These are phyloP conservation scores for Venturia carpophila DNA, from an alignment of 2,329 filamentous ascomycete genomes.

Conservation along the genomic window DNA sequence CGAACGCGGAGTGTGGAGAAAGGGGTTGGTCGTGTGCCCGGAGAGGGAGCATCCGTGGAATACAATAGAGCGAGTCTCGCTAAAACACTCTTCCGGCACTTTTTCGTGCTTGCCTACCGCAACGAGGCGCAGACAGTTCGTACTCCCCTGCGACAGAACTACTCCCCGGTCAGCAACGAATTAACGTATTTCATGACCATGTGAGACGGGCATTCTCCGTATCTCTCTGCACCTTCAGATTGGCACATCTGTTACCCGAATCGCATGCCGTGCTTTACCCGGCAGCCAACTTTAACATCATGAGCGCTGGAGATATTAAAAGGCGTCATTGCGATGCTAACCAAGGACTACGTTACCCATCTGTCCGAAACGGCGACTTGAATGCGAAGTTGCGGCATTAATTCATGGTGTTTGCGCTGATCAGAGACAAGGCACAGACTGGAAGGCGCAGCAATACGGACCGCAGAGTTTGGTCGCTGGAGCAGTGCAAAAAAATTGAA, in stretches of 20 bases:
- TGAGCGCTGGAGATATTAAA: background rate
- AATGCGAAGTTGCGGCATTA: constrained; percentile 6
- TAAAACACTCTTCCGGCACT: background rate
- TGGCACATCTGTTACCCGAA: background rate
- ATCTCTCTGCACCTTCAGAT: background rate
- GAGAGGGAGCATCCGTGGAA: background rate
- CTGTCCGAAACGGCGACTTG: background rate
- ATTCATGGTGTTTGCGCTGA: background rate
- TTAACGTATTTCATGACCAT: background rate
- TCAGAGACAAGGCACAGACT: background rate
- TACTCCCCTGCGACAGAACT: background rate
- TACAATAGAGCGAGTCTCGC: background rate
- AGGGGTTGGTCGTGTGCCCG: background rate
- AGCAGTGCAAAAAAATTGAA: background rate
- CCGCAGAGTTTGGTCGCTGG: background rate
- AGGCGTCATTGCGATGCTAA: background rate
- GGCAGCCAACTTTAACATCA: background rate
- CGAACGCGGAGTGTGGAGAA: background rate
- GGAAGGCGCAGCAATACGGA: background rate
- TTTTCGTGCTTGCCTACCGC: background rate
- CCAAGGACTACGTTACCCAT: background rate
- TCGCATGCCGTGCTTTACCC: background rate
- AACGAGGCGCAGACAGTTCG: background rate
- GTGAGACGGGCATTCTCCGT: constrained; percentile 6
- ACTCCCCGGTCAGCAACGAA: background rate